Evolutionary conservation across 169 alveolate genomes (phyloP).

Genomic region (Cryptosporidium tyzzeri): DNA sequence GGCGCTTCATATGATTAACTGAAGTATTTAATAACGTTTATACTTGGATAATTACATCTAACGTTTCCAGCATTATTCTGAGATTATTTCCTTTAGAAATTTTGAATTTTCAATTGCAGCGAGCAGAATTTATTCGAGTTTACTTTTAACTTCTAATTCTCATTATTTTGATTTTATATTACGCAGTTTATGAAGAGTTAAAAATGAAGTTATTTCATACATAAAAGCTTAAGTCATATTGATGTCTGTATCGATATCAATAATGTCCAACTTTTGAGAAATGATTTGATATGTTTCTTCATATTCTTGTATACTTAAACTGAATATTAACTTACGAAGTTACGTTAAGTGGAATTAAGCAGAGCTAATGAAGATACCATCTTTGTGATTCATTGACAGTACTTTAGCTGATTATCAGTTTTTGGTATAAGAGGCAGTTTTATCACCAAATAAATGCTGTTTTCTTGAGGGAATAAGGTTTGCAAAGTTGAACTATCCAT

Average conservation of each 20-base stretch:
- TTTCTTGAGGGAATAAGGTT: neutral
- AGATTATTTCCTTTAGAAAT: constrained; percentile 3
- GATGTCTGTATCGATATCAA: too few species aligned
- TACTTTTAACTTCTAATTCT: constrained; percentile 13
- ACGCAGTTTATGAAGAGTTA: neutral
- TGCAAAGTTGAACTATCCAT: neutral
- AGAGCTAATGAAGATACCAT: neutral
- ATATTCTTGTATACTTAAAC: neutral
- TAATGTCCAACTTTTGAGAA: neutral
- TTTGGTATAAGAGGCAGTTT: neutral
- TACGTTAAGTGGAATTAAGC: neutral
- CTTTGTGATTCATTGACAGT: neutral
- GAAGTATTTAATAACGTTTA: neutral
- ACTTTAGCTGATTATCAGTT: constrained; percentile 2
- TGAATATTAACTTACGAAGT: neutral
- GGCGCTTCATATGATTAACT: constrained; percentile 53
- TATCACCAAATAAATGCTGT: neutral
- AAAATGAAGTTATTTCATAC: neutral
- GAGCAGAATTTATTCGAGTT: constrained; percentile 12
- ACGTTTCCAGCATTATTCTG: constrained; percentile 3
- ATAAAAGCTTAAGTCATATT: too few species aligned
- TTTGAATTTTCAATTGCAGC: constrained; percentile 27
- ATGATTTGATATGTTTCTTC: neutral
- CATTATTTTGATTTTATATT: constrained; percentile 14
- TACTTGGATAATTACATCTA: neutral